Base-by-base conservation (phyloP, 371 early-diverging fungal species). In the Mucor lusitanicus region DNA sequence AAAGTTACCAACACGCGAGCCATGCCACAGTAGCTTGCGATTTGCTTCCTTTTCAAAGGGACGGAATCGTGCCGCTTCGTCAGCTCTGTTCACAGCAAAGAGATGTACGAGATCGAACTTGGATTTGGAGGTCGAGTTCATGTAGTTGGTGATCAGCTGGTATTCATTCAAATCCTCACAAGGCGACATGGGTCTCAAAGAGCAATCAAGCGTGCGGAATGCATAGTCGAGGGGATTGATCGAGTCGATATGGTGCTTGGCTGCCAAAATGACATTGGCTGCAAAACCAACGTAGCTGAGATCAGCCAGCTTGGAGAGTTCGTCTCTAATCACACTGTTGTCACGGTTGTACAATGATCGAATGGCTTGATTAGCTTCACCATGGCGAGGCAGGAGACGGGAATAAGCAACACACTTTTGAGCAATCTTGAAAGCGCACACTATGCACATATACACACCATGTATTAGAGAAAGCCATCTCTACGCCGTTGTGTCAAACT, bases 181-280 rank as follows among this genome's bases (percentile, higher is more conserved):
- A 3, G 27, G 23, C 8, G 64, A 39, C 21, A 84, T 53, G 6
- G 70, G 71, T 39, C 46, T 67, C n/a, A 85, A 53, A 17, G 68
- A 69, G 40, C 84, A 83, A 21, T 70, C 56, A 3, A 88, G 66
- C 0, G 87, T 64, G 1, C 72, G 69, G 50, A 74, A 82, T 6
- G 82, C 74, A 69, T 88, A 88, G 62, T 88, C 87, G 7, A 85
- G 53, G 1, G 89, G 89, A 60, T 86, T 69, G 13, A 75, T 67
- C 17, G 61, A 65, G 0, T 66, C 59, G 25, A 70, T 37, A 19
- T 69, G 75, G 56, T 79, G 78, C 44, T 84, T 76, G 2, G 90
- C 85, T 6, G 85, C 88, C 12, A 89, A 69, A 21, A 86, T 63
- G 3, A 88, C 73, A 64, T 83, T 82, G 39, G 78, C 68, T 6